Percentiles rank a stretch among this genome's conserved stretches.
phyloP scores from a whole-genome alignment of 768 basidiomycete genomes.

The Suillus occidentalis region DNA sequence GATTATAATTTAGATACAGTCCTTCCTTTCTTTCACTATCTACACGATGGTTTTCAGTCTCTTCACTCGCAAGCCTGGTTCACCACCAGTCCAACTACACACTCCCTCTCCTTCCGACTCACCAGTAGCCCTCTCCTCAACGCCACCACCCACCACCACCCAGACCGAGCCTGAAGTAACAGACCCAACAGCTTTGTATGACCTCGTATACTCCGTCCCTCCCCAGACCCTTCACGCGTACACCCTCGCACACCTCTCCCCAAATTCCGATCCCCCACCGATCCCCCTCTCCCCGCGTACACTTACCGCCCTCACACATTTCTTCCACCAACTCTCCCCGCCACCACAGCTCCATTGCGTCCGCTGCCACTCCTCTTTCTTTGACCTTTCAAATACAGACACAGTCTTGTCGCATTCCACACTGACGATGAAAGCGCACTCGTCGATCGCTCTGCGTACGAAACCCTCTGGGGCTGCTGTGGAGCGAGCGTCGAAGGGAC shows the following conservation, averaged over 20 bases:
- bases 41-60: slow-evolving; percentile 41
- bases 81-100: slow-evolving; percentile 38
- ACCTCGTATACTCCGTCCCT: slow-evolving; percentile 60
- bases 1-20: slow-evolving; percentile 4
- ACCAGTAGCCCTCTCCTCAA: slow-evolving; percentile 25
- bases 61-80: slow-evolving; percentile 37
- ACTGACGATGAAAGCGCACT: slow-evolving; percentile 82
- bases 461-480: slow-evolving; percentile 74
- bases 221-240: slow-evolving; percentile 67
- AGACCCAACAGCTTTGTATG: slow-evolving; percentile 45
- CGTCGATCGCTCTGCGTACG: slow-evolving; percentile 60
- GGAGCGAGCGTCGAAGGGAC: slow-evolving; percentile 70
- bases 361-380: slow-evolving; percentile 70
- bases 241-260: slow-evolving; percentile 50
- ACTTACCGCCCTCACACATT: slow-evolving; percentile 49
- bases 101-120: slow-evolving; percentile 52
- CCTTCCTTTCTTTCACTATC: not conserved
- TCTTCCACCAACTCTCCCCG: slow-evolving; percentile 62
- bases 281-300: slow-evolving; percentile 34
- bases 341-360: slow-evolving; percentile 74
- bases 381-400: slow-evolving; percentile 74
- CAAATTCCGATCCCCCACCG: slow-evolving; percentile 16
- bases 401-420: slow-evolving; percentile 65
- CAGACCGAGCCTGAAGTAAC: slow-evolving; percentile 20
- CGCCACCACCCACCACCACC: slow-evolving; percentile 40